These are phyloP conservation scores for Leptographium galeiforme DNA, from an alignment of 2,329 filamentous ascomycete genomes.

Conservation along the genomic window DNA sequence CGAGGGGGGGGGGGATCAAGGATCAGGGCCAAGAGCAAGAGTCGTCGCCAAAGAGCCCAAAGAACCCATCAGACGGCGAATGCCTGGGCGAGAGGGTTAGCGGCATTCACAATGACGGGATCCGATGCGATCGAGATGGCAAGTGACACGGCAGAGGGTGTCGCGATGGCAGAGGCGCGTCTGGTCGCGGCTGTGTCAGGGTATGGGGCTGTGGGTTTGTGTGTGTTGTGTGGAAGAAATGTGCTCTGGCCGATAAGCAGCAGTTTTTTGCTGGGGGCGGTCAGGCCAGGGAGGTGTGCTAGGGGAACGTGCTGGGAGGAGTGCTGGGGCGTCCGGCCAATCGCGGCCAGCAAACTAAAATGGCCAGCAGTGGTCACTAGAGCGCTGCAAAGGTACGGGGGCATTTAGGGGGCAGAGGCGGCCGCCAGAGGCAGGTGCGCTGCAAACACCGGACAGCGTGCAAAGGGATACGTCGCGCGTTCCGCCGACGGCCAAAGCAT, in stretches of 20 bases:
- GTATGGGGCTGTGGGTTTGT: slow-evolving; percentile 17
- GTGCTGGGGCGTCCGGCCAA: no score
- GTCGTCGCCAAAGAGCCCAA: not conserved
- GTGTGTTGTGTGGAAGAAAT: slow-evolving; percentile 7
- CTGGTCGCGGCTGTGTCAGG: slow-evolving; percentile 27
- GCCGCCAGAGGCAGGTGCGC: no score
- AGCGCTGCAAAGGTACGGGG: no score
- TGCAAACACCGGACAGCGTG: not conserved
- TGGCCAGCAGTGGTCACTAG: no score
- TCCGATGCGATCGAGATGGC: slow-evolving; percentile 21
- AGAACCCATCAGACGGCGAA: slow-evolving; percentile 29
- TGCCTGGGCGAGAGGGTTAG: slow-evolving; percentile 30
- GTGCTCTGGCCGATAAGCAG: slow-evolving; percentile 3
- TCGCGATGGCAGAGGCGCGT: slow-evolving; percentile 28
- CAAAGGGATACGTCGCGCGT: slow-evolving; percentile 9
- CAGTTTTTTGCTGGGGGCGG: not conserved
- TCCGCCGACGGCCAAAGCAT: slow-evolving; percentile 13
- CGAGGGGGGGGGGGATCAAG: slow-evolving; percentile 5
- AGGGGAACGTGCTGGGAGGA: not conserved
- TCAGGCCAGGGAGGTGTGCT: not conserved
- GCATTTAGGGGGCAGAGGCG: no score
- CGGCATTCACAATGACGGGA: slow-evolving; percentile 29
- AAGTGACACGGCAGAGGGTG: slow-evolving; percentile 32
- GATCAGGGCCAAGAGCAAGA: not conserved
- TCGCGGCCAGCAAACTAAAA: no score